Evolutionary conservation across 148 eudicot species (phyloP).

Genomic region (Rhododendron simsii): DNA sequence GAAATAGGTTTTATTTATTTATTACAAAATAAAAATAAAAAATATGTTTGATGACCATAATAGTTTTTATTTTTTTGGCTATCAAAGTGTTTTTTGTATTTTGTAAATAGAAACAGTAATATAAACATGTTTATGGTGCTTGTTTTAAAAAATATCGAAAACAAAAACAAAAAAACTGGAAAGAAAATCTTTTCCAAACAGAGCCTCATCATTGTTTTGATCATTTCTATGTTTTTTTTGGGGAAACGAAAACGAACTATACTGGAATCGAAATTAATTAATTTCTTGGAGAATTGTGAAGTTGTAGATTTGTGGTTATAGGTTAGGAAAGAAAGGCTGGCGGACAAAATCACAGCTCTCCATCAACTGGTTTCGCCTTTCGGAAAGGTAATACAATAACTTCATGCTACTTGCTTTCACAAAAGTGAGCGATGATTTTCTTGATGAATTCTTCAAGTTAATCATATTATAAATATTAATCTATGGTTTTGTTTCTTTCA

Average conservation of each 20-base stretch:
- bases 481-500: conserved; percentile 22
- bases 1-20: too few relatives aligned
- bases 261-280: neutral
- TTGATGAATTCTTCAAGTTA: conserved; percentile 7
- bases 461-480: neutral
- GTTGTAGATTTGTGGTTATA: conserved; percentile 20
- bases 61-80: too few relatives aligned
- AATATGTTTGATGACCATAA: too few relatives aligned
- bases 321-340: conserved; percentile 99
- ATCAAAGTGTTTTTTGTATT: too few relatives aligned
- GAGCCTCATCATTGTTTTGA: too few relatives aligned
- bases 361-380: conserved; percentile 99
- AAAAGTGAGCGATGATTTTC: conserved; percentile 10
- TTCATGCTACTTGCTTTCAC: conserved; percentile 11
- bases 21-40: too few relatives aligned
- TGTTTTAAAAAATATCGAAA: too few relatives aligned
- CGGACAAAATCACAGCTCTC: conserved; percentile 99
- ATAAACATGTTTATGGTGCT: too few relatives aligned
- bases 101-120: too few relatives aligned
- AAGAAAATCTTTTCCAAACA: too few relatives aligned
- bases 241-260: neutral
- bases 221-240: neutral
- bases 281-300: conserved; percentile 4
- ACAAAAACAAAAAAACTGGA: too few relatives aligned
- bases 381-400: conserved; percentile 68